Base-by-base conservation (phyloP, 305 asterid species). In the Withania somnifera region DNA sequence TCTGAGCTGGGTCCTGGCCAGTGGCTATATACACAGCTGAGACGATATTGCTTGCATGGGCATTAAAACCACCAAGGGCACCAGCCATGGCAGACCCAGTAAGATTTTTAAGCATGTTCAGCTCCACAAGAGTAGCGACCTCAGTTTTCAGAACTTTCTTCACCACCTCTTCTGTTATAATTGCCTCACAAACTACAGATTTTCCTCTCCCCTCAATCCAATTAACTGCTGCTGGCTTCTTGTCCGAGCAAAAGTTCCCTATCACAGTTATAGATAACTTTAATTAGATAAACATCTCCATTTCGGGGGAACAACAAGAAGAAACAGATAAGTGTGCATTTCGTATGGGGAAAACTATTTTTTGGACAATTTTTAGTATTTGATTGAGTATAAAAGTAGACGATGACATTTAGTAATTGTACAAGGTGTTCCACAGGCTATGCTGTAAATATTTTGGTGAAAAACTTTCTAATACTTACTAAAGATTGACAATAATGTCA, bases 71-170 rank as follows among this genome's bases (percentile, higher is more conserved):
- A 32, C 83, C 83, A 32, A 80, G 83, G 0, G 78, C 83, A 28
- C 83, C 83, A 53, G 83, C 83, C 83, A 80, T 50, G 53, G 83
- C 83, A 6, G 83, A 80, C 11, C 83, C 83, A 45, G 83, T 80
- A 34, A 80, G 83, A 68, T 80, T 80, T 47, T 80, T 80, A 66
- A 80, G 83, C 83, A 80, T 50, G 64, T 80, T 80, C 50, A 80
- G 83, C 61, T 80, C 83, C 42, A 80, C 83, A 63, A 80, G 83
- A 32, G 83, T 47, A 80, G 83, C 78, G n/a, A 80, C 83, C 3
- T 64, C 73, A 13, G 83, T 80, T 68, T 80, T 80, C 17, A 80
- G 10, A 28, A 80, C 78, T 64, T 80, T 80, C 83, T 64, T 80
- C 78, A 80, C 83, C 51, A 80, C 83, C 83, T 80, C 83, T 80